phyloP scores from a whole-genome alignment of 75 land plant genomes.

The Selaginella moellendorffii region DNA sequence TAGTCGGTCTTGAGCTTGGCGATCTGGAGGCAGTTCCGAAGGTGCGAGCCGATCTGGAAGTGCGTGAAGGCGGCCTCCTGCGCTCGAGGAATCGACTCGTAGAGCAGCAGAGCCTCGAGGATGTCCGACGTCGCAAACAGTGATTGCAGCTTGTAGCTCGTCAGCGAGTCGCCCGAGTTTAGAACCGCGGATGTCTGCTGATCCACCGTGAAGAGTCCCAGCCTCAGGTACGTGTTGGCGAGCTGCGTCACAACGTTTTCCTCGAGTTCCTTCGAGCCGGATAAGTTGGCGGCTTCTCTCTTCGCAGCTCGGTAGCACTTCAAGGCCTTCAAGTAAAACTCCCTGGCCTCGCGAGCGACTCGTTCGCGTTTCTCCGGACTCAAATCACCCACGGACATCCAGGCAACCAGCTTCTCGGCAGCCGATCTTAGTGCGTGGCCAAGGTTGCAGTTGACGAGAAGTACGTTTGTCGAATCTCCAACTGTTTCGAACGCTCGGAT shows the following conservation, averaged over 20 bases:
- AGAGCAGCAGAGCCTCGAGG: slow-evolving; percentile 56
- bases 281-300: slow-evolving; percentile 25
- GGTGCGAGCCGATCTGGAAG: slow-evolving; percentile 79
- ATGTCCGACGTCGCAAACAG: slow-evolving; percentile 79
- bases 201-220: slow-evolving; percentile 88
- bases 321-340: not conserved
- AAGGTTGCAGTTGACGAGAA: slow-evolving; percentile 4
- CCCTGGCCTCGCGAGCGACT: not conserved
- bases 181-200: slow-evolving; percentile 6
- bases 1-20: slow-evolving; percentile 27
- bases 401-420: slow-evolving; percentile 11
- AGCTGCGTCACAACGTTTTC: slow-evolving; percentile 77
- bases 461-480: not conserved
- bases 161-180: slow-evolving; percentile 5
- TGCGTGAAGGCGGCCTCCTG: slow-evolving; percentile 91
- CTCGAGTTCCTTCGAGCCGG: slow-evolving; percentile 17
- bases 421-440: not conserved
- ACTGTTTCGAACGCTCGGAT: slow-evolving; percentile 8
- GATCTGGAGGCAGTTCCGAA: slow-evolving; percentile 56
- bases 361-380: not conserved
- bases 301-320: slow-evolving; percentile 26
- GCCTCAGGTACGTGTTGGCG: slow-evolving; percentile 78
- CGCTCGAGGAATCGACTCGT: slow-evolving; percentile 59
- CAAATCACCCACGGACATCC: slow-evolving; percentile 23
- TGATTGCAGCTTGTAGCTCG: slow-evolving; percentile 12